Conservation (phyloP, 148 eudicot genomes). For the Arctostaphylos glauca region DNA sequence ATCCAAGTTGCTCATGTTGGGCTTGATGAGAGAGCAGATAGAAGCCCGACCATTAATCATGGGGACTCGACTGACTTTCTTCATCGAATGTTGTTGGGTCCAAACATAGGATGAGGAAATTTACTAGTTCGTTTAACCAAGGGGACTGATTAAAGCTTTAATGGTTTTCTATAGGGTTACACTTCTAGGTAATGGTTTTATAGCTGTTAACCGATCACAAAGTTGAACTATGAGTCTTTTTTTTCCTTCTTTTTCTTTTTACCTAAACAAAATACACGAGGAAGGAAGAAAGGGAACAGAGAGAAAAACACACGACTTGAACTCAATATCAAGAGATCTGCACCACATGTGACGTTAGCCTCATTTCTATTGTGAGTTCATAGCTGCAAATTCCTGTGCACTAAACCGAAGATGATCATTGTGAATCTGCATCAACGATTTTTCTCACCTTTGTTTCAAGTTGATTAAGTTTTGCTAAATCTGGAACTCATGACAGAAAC, state of each 20-base stretch:
- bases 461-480: not conserved
- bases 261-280: not conserved
- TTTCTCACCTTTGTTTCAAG: not conserved
- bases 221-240: not conserved
- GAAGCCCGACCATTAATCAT: not conserved
- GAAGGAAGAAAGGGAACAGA: not conserved
- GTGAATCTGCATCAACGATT: not conserved
- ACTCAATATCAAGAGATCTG: not conserved
- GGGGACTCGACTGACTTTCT: not conserved
- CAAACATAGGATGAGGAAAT: not conserved
- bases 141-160: not conserved
- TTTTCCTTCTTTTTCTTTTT: not conserved
- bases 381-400: not conserved
- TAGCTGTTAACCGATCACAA: not conserved
- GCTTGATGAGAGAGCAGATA: constrained; percentile 4
- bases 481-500: not conserved
- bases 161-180: constrained; percentile 5
- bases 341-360: not conserved
- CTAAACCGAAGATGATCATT: not conserved
- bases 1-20: not conserved
- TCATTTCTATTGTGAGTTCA: not conserved
- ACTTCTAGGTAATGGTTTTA: not conserved
- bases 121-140: not conserved
- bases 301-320: not conserved
- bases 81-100: not conserved